These are phyloP conservation scores for Ceratobasidium sp. DNA, from an alignment of 1,284 basidiomycete species.

Conservation along the genomic window DNA sequence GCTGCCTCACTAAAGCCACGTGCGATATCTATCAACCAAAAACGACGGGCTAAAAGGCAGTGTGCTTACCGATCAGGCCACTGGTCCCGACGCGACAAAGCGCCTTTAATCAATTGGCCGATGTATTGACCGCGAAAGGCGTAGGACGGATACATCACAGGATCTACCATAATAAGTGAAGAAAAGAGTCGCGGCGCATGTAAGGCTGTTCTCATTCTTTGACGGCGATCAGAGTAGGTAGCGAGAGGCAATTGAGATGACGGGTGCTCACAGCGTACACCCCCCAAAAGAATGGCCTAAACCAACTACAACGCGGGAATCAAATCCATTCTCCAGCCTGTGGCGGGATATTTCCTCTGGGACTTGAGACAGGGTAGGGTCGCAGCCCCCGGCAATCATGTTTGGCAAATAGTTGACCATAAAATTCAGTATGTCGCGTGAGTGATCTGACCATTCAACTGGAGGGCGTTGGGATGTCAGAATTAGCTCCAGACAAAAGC, in stretches of 20 bases:
- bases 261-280: conserved; percentile 72
- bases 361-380: conserved; percentile 59
- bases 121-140: conserved; percentile 22
- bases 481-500: background rate
- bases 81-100: conserved; percentile 68
- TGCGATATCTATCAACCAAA: background rate
- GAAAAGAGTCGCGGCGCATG: conserved; percentile 75
- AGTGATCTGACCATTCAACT: conserved; percentile 77
- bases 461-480: conserved; percentile 10
- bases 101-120: conserved; percentile 54
- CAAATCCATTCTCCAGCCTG: conserved; percentile 61
- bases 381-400: conserved; percentile 48
- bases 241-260: background rate
- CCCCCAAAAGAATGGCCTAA: conserved; percentile 88
- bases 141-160: conserved; percentile 65
- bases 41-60: background rate
- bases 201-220: conserved; percentile 68
- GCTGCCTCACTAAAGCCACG: conserved; percentile 68
- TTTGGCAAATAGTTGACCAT: conserved; percentile 67
- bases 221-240: conserved; percentile 35
- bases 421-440: conserved; percentile 79
- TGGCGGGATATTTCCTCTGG: conserved; percentile 60
- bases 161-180: conserved; percentile 83
- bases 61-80: conserved; percentile 69
- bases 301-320: conserved; percentile 64